Evolutionary conservation across 2,329 filamentous ascomycete genomes (phyloP).

Genomic region (Aureobasidium sp.): DNA sequence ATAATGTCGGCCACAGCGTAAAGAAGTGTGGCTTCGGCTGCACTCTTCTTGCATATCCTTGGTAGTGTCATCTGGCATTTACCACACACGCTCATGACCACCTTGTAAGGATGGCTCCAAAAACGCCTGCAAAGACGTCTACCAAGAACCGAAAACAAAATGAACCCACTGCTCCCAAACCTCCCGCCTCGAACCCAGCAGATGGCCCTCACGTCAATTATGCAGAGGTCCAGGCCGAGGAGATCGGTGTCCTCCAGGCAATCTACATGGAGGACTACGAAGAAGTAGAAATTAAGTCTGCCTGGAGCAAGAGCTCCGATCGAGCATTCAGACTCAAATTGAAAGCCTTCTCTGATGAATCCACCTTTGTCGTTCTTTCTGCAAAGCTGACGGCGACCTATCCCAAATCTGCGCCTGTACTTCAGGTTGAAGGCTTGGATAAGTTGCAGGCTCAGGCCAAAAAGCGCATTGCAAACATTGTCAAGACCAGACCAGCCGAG

Average conservation of each 20-base stretch:
- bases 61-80: slow-evolving; percentile 9
- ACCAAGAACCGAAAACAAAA: slow-evolving; percentile 19
- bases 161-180: slow-evolving; percentile 17
- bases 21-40: slow-evolving; percentile 41
- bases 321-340: slow-evolving; percentile 74
- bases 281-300: slow-evolving; percentile 59
- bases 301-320: slow-evolving; percentile 81
- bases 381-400: slow-evolving; percentile 85
- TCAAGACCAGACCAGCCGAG: slow-evolving; percentile 59
- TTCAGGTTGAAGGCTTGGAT: slow-evolving; percentile 57
- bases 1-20: slow-evolving; percentile 27
- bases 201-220: slow-evolving; percentile 49
- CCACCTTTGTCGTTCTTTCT: slow-evolving; percentile 61
- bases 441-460: slow-evolving; percentile 61
- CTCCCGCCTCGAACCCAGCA: background rate
- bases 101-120: slow-evolving; percentile 38
- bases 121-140: slow-evolving; percentile 33
- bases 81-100: slow-evolving; percentile 13
- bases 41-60: slow-evolving; percentile 23
- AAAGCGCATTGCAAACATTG: slow-evolving; percentile 60
- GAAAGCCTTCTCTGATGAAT: slow-evolving; percentile 62
- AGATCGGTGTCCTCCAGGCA: slow-evolving; percentile 73
- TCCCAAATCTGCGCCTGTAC: slow-evolving; percentile 68
- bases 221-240: slow-evolving; percentile 76
- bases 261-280: slow-evolving; percentile 88